Evolutionary conservation across 2,329 filamentous ascomycete species (phyloP), one percentile per base, ranked within the genome.

Genomic region (Knufia petricola): DNA sequence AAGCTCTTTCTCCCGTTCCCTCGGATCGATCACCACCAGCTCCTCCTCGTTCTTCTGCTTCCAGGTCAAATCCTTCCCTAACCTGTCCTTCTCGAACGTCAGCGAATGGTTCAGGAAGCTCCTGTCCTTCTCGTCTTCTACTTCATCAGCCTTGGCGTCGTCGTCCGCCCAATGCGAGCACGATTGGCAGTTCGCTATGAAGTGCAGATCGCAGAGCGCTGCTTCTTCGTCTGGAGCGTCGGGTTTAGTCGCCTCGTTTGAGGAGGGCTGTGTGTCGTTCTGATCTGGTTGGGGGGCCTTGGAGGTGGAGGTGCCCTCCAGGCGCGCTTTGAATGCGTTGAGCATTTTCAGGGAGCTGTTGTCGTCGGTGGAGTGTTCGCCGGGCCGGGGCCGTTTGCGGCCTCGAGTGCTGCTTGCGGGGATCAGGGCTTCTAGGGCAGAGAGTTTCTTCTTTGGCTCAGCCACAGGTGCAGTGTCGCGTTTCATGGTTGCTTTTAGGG

Each of bases 181-280:
- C 38, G 87, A 95, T 63, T 95, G 87, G 65, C 92, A 98, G 59
- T 94, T 86, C 42, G 85, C 85, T 54, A 98, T 94, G 65, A 96
- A 98, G 64, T 98, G 92, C 30, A 98, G 69, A 64, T 96, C 92
- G 62, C 92, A 98, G 3, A 94, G 73, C 43, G 76, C 76, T 2
- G 80, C 82, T 63, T 94, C 87, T 32, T 84, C 82, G 15, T 75
- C 74, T 6, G 65, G 60, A 6, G 31, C 50, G 23, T 42, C 44
- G 1, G 46, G 32, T n/a, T 15, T 44, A 26, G 50, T 39, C 20
- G 55, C 41, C 44, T 56, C 7, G 9, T 43, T 8, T 43, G 21
- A 4, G 21, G 36, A 37, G 36, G 28, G 23, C 50, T 54, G 7
- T 28, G 39, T 17, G 31, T 30, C 42, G 20, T 46, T 41, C 45